Base-by-base conservation (phyloP, 345 rosid genomes). In the Cochlearia excelsa region DNA sequence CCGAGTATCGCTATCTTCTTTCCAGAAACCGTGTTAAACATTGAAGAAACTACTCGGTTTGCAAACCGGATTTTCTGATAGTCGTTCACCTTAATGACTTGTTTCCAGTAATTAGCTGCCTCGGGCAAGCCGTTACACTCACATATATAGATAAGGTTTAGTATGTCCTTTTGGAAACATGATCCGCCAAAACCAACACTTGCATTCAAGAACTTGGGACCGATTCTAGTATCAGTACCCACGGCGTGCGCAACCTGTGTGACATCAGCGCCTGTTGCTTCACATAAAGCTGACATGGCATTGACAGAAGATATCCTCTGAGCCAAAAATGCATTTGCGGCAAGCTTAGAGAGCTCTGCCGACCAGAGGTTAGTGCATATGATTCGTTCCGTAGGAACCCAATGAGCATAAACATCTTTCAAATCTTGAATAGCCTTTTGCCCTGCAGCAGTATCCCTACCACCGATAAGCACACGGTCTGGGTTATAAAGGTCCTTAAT, bases 161-260 rank as follows among this genome's bases (percentile, higher is more conserved):
- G 38, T 41, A 85, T 82, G 31, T 85, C 92, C 59, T 85, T 85
- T 46, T 82, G 91, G 72, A 85, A 85, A 66, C 88, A 79, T 38
- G 88, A 85, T 26, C 92, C 88, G 51, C 92, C 88, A 28, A 85
- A 85, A 65, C 88, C 92, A 29, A 82, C 88, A 63, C 86, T 85
- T 9, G 88, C 83, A 52, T 76, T 79, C 83, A 85, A 68, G 70
- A 82, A 85, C 77, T 78, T 85, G 7, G 84, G 86, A 26, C 88
- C 88, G 9, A 85, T 81, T 70, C 92, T 82, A 2, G 82, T 58
- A 61, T 82, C 86, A 34, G 67, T 82, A 29, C 88, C 92, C 45
- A 82, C 78, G 10, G 88, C 86, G 59, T 77, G 81, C 0, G 83
- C 67, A 23, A 82, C 86, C 69, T 85, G 74, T 6, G 86, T 61